Conservation (phyloP, 176 grass and related monocot species). For the Phragmites australis region DNA sequence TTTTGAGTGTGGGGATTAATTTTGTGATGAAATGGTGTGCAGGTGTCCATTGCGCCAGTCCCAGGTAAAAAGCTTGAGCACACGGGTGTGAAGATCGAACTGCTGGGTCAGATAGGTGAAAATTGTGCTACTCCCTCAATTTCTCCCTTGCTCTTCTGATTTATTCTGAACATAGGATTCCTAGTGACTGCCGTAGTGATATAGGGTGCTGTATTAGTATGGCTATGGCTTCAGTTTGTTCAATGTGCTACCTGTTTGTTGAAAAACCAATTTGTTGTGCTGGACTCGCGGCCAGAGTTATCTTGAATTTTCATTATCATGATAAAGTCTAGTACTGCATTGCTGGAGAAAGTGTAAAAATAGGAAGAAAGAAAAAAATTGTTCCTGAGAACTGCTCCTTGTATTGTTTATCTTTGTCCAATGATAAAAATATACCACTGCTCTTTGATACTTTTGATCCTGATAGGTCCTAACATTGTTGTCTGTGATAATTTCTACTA, state of each 20-base stretch:
- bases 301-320: slow-evolving; percentile 1
- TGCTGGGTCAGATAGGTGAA: slow-evolving; percentile 91
- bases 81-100: slow-evolving; percentile 81
- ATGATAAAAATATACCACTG: not conserved
- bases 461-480: slow-evolving; percentile 18
- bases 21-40: slow-evolving; percentile 24
- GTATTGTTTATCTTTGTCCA: not conserved
- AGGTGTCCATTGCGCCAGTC: slow-evolving; percentile 80
- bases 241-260: not conserved
- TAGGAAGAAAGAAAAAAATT: not conserved
- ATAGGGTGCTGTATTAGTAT: not conserved
- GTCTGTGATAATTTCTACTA: slow-evolving; percentile 11
- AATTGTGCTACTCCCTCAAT: not conserved
- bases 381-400: not conserved
- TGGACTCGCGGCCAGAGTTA: not conserved
- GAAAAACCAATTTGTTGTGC: not conserved
- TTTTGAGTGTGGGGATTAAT: not conserved
- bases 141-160: not conserved
- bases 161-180: not conserved
- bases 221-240: not conserved
- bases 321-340: not conserved
- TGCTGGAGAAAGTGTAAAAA: not conserved
- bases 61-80: slow-evolving; percentile 91
- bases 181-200: not conserved
- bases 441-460: not conserved